Base-by-base conservation (phyloP, 352 stramenopile genomes). In the Pythium aquatile region DNA sequence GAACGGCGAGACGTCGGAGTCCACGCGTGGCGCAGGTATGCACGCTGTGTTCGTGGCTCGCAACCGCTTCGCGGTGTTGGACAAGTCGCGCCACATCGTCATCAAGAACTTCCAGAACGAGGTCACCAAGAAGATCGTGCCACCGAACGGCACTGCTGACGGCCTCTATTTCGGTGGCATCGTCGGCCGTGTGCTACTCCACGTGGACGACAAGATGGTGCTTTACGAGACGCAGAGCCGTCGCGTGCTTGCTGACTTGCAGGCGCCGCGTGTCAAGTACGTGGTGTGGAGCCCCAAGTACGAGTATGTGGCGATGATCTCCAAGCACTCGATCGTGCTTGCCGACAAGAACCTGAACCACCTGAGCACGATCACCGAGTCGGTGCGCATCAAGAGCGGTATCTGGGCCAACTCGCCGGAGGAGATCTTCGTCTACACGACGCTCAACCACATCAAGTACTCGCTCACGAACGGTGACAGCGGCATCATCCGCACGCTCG, bases 41-140 rank as follows among this genome's bases (percentile, higher is more conserved):
- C 95, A 96, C 52, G 97, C 93, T 32, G 96, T 98, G 20, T 99
- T 99, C 74, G 85, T 99, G 24, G 95, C 96, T 40, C 89, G 97
- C 63, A 99, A 99, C 79, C 91, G 97, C 60, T 99, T 99, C 69
- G 97, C 97, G 20, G 93, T 99, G 28, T 85, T 99, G 33, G 97
- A 99, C 78, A 98, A 98, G 72, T 96, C 83, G 63, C 82, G 86
- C 29, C 85, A 99, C 76, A 98, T 99, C 75, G 80, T 99, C 39
- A 98, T 99, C 68, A 99, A 99, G 81, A 99, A 99, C 78, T 91
- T 99, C 59, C 90, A 98, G 71, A 99, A 99, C 77, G 96, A 99
- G 77, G 97, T 98, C 26, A 98, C 94, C 29, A 99, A 99, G 81
- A 96, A 97, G 72, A 94, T 99, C 53, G 84, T 92, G 44, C 91